Percentiles rank a stretch among this genome's conserved stretches.
phyloP scores from a whole-genome alignment of 345 rosid species.

The Pugionium cornutum region DNA sequence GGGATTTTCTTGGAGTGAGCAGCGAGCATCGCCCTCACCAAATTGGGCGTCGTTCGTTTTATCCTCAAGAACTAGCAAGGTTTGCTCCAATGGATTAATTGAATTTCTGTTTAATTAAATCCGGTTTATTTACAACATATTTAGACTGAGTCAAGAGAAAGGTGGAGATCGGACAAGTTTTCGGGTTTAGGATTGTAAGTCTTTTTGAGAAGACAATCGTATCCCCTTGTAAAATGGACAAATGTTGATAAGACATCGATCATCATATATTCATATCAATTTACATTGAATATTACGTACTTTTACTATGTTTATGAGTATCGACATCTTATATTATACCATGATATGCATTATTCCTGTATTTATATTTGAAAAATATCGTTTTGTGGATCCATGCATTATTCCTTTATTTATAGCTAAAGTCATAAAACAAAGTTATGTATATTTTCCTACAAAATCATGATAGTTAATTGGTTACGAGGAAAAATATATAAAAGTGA shows the following conservation, averaged over 20 bases:
- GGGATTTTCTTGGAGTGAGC: constrained; percentile 83
- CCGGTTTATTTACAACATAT: neutral
- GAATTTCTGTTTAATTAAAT: neutral
- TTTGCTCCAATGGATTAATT: constrained; percentile 65
- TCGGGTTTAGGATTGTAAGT: constrained; percentile 34
- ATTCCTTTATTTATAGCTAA: neutral
- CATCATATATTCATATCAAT: neutral
- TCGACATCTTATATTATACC: constrained; percentile 5
- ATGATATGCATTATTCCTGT: neutral
- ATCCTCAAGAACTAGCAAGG: constrained; percentile 66
- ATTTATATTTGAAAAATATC: constrained; percentile 30
- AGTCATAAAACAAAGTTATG: no score
- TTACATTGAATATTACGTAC: constrained; percentile 17
- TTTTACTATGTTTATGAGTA: constrained; percentile 12
- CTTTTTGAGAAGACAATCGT: constrained; percentile 42
- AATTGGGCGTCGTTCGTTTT: constrained; percentile 48
- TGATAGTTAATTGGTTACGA: no score
- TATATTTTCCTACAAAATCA: no score
- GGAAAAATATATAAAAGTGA: neutral
- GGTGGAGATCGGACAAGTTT: constrained; percentile 6
- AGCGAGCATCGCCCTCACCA: constrained; percentile 47
- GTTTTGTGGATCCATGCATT: constrained; percentile 33
- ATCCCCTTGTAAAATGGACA: constrained; percentile 32
- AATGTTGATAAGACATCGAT: constrained; percentile 34
- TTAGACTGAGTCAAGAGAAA: constrained; percentile 6